Percentiles rank a stretch among this genome's conserved stretches.
Evolutionary conservation across 768 basidiomycete genomes (phyloP).

Genomic region (Boletellus sp.): DNA sequence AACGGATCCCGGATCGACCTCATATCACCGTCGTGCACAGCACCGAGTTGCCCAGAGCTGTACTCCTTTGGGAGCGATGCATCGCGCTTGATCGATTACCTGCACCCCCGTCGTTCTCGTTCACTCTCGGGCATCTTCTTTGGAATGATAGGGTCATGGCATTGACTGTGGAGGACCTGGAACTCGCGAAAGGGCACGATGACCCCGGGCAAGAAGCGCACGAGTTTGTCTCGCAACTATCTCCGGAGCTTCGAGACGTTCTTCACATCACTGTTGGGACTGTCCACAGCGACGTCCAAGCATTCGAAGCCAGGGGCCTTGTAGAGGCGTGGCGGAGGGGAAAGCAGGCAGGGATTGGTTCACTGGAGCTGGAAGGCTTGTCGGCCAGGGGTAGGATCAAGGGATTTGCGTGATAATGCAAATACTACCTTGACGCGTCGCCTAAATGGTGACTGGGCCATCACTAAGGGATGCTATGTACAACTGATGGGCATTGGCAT

Average conservation of each 20-base stretch:
- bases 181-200: constrained; percentile 30
- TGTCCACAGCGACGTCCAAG: constrained; percentile 39
- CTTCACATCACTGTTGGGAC: constrained; percentile 93
- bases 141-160: constrained; percentile 85
- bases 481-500: too few relatives aligned
- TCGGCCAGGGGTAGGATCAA: constrained; percentile 31
- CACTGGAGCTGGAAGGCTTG: constrained; percentile 28
- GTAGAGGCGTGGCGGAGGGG: constrained; percentile 53
- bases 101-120: constrained; percentile 53
- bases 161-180: constrained; percentile 61
- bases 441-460: not conserved
- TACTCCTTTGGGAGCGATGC: constrained; percentile 43
- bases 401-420: constrained; percentile 16
- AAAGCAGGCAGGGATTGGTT: constrained; percentile 24
- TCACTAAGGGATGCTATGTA: too few relatives aligned
- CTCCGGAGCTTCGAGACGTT: constrained; percentile 42
- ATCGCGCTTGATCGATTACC: constrained; percentile 11
- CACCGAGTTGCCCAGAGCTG: constrained; percentile 38
- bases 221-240: constrained; percentile 47
- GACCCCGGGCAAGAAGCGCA: constrained; percentile 36
- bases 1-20: constrained; percentile 56
- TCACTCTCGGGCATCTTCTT: constrained; percentile 58
- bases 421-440: not conserved
- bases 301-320: constrained; percentile 69
- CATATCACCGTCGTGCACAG: constrained; percentile 87